Percentiles rank a stretch among this genome's conserved stretches.
Evolutionary conservation across 257 asterid genomes (phyloP).

Genomic region (Scutellaria minor): DNA sequence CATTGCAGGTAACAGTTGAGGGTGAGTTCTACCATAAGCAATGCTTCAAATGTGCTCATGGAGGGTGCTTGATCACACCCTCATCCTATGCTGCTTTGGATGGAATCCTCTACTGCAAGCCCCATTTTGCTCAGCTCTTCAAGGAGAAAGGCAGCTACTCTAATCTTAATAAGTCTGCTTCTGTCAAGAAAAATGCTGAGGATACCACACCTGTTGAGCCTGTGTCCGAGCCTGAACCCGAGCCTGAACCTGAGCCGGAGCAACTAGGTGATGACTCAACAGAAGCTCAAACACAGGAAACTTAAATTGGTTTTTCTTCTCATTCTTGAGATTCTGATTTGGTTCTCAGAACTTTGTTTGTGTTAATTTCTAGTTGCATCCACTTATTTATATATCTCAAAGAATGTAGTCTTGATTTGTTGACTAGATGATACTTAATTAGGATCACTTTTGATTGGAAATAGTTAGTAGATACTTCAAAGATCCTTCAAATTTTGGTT

Average conservation of each 20-base stretch:
- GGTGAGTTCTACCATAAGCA: slow-evolving; percentile 64
- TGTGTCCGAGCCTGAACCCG: neutral
- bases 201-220: neutral
- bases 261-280: slow-evolving; percentile 2
- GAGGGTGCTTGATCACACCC: slow-evolving; percentile 77
- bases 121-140: slow-evolving; percentile 86
- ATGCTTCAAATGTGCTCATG: slow-evolving; percentile 86
- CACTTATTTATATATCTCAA: neutral
- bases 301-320: neutral
- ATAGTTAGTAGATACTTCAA: neutral
- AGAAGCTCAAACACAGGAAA: neutral
- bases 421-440: neutral
- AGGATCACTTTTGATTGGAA: neutral
- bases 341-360: neutral
- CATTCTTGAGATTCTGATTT: too few species aligned
- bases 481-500: neutral
- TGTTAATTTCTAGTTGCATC: neutral
- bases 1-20: slow-evolving; percentile 69
- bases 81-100: slow-evolving; percentile 87
- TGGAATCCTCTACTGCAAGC: slow-evolving; percentile 86
- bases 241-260: neutral
- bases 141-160: slow-evolving; percentile 89
- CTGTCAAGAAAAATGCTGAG: slow-evolving; percentile 48
- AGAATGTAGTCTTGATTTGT: neutral
- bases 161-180: slow-evolving; percentile 65